phyloP scores from a whole-genome alignment of 192 early-diverging fungal species.

The Backusella morwellensis region DNA sequence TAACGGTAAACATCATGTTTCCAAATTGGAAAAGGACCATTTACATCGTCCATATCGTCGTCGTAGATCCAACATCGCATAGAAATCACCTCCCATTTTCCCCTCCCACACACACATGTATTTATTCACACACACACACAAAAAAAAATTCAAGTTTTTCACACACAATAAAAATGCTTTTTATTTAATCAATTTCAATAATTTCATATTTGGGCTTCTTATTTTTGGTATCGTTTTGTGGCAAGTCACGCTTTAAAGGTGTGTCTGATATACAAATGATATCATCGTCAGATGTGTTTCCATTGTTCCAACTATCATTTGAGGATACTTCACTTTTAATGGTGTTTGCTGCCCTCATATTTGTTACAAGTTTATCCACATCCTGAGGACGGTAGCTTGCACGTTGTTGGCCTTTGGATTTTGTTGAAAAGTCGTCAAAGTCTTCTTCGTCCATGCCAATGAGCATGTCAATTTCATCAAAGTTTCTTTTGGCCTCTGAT shows the following conservation, averaged over 20 bases:
- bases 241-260: not conserved
- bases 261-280: not conserved
- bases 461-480: not conserved
- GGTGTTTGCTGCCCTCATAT: too few relatives aligned
- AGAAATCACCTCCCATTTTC: not conserved
- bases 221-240: not conserved
- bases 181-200: not conserved
- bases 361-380: not conserved
- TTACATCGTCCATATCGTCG: conserved; percentile 21
- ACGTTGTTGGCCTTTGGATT: not conserved
- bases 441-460: not conserved
- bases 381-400: not conserved
- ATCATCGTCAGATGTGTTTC: not conserved
- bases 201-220: not conserved
- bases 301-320: too few relatives aligned
- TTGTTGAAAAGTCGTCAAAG: not conserved
- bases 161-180: not conserved
- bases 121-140: not conserved
- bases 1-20: conserved; percentile 39
- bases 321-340: too few relatives aligned
- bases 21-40: conserved; percentile 31
- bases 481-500: not conserved
- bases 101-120: not conserved
- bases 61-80: not conserved
- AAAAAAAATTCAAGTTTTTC: not conserved